Conservation (phyloP, 2,329 filamentous ascomycete species). For the Ophiocordyceps camponoti-floridani region DNA sequence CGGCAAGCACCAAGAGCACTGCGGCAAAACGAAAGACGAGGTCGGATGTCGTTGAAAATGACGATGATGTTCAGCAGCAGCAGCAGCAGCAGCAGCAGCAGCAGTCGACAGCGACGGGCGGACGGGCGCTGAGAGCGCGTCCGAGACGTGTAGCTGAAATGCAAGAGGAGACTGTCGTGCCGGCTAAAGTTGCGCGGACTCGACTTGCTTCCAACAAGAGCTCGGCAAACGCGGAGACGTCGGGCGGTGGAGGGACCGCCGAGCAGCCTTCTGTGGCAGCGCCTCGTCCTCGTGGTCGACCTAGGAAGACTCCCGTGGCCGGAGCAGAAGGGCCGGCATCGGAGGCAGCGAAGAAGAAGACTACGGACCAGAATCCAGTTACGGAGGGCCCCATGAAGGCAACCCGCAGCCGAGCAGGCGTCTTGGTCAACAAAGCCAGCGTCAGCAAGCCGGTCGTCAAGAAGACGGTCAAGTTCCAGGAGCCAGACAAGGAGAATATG, state of each 20-base stretch:
- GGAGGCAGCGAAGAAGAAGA: slow-evolving; percentile 11
- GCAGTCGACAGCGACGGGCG: slow-evolving; percentile 6
- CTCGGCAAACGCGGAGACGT: slow-evolving; percentile 6
- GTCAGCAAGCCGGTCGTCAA: slow-evolving; percentile 27
- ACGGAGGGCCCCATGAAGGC: slow-evolving; percentile 3
- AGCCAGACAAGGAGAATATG: slow-evolving; percentile 47
- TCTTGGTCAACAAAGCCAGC: slow-evolving; percentile 11
- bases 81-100: not conserved
- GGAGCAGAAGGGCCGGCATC: slow-evolving; percentile 7
- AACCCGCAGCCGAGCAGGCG: slow-evolving; percentile 9
- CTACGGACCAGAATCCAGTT: not conserved
- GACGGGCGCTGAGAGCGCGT: slow-evolving; percentile 23
- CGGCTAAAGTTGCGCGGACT: slow-evolving; percentile 11
- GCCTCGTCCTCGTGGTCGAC: slow-evolving; percentile 21
- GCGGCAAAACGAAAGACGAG: slow-evolving; percentile 31
- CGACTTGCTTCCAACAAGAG: slow-evolving; percentile 10
- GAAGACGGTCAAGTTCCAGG: slow-evolving; percentile 46
- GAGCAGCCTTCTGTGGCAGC: slow-evolving; percentile 11
- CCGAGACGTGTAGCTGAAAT: slow-evolving; percentile 21
- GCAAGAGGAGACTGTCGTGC: slow-evolving; percentile 5
- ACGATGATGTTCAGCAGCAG: slow-evolving; percentile 14
- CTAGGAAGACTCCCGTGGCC: slow-evolving; percentile 17
- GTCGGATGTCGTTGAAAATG: slow-evolving; percentile 32
- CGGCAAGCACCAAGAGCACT: slow-evolving; percentile 15
- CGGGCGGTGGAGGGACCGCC: not conserved